A percentile compares a stretch with the other conserved stretches of the same genome.
These are phyloP conservation scores for Candida silvicultrix DNA, from an alignment of 805 yeast genomes.

Conservation along the genomic window DNA sequence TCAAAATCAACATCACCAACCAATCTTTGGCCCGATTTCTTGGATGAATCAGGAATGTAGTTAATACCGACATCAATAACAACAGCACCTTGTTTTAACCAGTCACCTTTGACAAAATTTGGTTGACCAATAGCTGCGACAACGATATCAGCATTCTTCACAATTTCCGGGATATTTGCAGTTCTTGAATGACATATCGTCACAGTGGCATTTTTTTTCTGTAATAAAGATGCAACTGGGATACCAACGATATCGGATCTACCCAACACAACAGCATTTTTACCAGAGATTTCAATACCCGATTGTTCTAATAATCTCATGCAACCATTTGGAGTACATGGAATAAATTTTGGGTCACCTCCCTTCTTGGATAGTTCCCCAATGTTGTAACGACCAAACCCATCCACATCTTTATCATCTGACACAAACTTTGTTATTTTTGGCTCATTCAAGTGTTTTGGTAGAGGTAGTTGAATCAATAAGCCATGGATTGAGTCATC, in stretches of 20 bases:
- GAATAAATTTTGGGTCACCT: constrained; percentile 65
- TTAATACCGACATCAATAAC: constrained; percentile 84
- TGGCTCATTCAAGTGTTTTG: constrained; percentile 62
- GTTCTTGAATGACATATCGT: constrained; percentile 70
- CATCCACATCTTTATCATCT: constrained; percentile 74
- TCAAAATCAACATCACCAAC: constrained; percentile 77
- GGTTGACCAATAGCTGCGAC: constrained; percentile 75
- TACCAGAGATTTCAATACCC: constrained; percentile 51
- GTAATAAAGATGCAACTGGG: constrained; percentile 68
- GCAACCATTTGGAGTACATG: constrained; percentile 83
- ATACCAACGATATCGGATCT: constrained; percentile 84
- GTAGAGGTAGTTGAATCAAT: constrained; percentile 73
- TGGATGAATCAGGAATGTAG: constrained; percentile 58
- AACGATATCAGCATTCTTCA: constrained; percentile 66
- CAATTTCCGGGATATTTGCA: constrained; percentile 40
- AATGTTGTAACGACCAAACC: constrained; percentile 70
- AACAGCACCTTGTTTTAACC: constrained; percentile 63
- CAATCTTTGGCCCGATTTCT: constrained; percentile 62
- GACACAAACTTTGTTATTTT: constrained; percentile 60
- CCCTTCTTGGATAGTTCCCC: constrained; percentile 73
- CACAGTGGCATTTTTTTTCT: constrained; percentile 69
- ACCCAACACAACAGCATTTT: constrained; percentile 78
- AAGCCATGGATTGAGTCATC: constrained; percentile 63
- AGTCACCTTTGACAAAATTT: constrained; percentile 63
- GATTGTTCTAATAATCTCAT: constrained; percentile 56